Conservation (phyloP, 352 stramenopile genomes). For the Phytophthora melonis region DNA sequence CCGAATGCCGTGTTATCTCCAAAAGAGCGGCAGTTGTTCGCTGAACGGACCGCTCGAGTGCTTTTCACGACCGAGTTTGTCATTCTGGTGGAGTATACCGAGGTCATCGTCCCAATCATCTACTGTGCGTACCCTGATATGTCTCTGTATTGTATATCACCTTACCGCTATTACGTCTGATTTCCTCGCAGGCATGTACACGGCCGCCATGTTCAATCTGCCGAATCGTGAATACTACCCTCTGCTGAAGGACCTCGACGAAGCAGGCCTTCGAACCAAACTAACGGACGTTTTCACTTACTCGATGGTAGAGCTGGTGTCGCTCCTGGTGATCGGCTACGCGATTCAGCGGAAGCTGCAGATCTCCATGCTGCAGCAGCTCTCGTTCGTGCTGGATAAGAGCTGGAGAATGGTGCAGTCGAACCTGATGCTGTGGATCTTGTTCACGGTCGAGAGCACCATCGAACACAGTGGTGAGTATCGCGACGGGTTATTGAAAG, state of each 20-base stretch:
- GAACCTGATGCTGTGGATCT: constrained; percentile 2
- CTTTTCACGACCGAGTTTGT: constrained; percentile 11
- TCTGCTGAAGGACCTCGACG: not conserved
- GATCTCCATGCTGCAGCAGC: not conserved
- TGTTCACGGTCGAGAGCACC: not conserved
- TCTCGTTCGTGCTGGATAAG: not conserved
- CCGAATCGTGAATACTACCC: not conserved
- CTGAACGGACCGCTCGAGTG: not conserved
- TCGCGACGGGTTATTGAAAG: not conserved
- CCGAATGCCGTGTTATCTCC: not conserved
- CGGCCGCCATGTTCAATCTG: not conserved
- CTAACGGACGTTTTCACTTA: not conserved
- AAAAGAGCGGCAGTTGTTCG: not conserved
- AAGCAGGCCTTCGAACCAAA: not conserved
- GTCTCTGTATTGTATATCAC: not conserved
- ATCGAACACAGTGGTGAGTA: not conserved
- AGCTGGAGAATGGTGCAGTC: not conserved
- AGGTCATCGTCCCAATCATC: constrained; percentile 1
- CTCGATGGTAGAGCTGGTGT: not conserved
- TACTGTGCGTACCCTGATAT: constrained; percentile 1
- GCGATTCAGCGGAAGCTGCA: not conserved
- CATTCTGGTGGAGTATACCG: constrained; percentile 1
- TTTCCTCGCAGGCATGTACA: not conserved
- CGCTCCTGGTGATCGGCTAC: not conserved
- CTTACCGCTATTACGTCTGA: not conserved